phyloP scores from a whole-genome alignment of 805 yeast species.

The Wickerhamiella siamensis region DNA sequence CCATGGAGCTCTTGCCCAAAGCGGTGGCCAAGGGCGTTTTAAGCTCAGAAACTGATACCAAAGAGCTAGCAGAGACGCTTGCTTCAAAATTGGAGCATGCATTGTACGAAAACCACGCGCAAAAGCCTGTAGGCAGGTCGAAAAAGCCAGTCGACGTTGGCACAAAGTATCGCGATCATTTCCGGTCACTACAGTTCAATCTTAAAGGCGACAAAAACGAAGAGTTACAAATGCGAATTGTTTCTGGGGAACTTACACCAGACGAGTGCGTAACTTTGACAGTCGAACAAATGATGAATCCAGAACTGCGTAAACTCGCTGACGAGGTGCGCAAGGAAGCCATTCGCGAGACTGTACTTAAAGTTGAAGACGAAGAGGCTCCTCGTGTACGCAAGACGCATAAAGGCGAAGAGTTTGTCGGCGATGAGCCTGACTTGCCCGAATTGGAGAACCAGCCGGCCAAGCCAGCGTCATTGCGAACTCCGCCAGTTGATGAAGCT shows the following conservation, averaged over 20 bases:
- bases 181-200: constrained; percentile 51
- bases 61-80: constrained; percentile 27
- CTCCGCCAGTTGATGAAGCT: constrained; percentile 14
- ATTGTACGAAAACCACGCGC: constrained; percentile 29
- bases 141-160: constrained; percentile 24
- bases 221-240: constrained; percentile 41
- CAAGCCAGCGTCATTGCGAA: constrained; percentile 6
- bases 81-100: constrained; percentile 39
- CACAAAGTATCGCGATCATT: constrained; percentile 46
- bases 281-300: constrained; percentile 64
- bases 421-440: constrained; percentile 28
- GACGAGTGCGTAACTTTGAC: constrained; percentile 47
- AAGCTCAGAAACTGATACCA: constrained; percentile 20
- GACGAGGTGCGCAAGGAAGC: constrained; percentile 57
- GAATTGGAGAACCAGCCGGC: constrained; percentile 6
- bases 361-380: constrained; percentile 38
- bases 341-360: constrained; percentile 52
- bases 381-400: constrained; percentile 69
- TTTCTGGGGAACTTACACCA: constrained; percentile 39
- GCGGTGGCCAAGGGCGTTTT: constrained; percentile 18
- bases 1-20: constrained; percentile 26
- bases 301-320: constrained; percentile 56
- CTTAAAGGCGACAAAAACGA: constrained; percentile 42
- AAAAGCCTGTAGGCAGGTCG: constrained; percentile 7
- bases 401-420: constrained; percentile 77